Conservation (phyloP, 2,329 filamentous ascomycete genomes). For the Grosmannia penicillata region DNA sequence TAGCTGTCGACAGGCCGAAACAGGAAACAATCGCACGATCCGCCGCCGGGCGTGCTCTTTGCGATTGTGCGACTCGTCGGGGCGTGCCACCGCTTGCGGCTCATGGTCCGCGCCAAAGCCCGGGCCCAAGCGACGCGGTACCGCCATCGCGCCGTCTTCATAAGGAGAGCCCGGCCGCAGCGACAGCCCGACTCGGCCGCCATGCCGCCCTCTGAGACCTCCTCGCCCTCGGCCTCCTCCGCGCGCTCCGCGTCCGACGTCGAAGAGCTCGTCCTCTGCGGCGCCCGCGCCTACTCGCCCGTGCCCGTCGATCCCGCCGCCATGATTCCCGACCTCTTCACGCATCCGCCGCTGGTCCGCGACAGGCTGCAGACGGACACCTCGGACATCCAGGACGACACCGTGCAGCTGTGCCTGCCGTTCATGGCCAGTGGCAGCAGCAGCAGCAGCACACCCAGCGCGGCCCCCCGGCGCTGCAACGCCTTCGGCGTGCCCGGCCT, state of each 20-base stretch:
- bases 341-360: constrained; percentile 41
- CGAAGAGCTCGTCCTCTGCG: constrained; percentile 12
- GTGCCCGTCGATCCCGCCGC: constrained; percentile 4
- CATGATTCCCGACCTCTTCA: constrained; percentile 42
- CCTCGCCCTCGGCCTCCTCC: not conserved
- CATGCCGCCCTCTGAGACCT: not conserved
- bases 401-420: constrained; percentile 52
- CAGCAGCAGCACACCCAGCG: too few relatives aligned
- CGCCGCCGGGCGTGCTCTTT: not conserved
- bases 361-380: constrained; percentile 55
- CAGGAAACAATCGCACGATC: constrained; percentile 8
- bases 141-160: constrained; percentile 11
- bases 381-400: constrained; percentile 52
- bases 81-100: too few relatives aligned
- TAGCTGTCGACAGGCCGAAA: too few relatives aligned
- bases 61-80: not conserved
- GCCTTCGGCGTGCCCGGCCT: constrained; percentile 59
- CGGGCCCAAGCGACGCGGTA: constrained; percentile 6
- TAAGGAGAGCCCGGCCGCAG: constrained; percentile 10
- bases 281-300: not conserved
- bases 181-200: constrained; percentile 8
- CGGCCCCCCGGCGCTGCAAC: too few relatives aligned
- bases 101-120: constrained; percentile 7
- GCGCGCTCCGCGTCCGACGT: not conserved
- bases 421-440: constrained; percentile 44